Evolutionary conservation across 176 grass and related monocot species (phyloP), one percentile per base, ranked within the genome.

Genomic region (Triticum monococcum): DNA sequence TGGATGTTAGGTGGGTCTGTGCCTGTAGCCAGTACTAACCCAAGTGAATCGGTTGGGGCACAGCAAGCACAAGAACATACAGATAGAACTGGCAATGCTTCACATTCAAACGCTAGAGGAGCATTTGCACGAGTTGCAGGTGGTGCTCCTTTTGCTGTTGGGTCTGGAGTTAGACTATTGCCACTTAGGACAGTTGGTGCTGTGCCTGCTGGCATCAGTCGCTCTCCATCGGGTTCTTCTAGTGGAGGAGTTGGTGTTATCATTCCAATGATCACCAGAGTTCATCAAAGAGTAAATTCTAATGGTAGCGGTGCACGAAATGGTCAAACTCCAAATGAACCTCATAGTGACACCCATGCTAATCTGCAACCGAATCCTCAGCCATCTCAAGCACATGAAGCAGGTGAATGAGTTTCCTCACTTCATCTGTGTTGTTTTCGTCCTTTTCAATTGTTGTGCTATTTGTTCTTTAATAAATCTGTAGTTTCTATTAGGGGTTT

Each of bases 141-240:
- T 74, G 78, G 64, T 84, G 24, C 88, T 84, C 75, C 93, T 77
- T 65, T 92, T 88, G 52, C 91, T 85, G 89, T 88, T 81, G 97
- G 92, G 35, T 86, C 90, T 88, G 94, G 92, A 94, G 81, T 94
- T 65, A 91, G 97, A 85, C 41, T 96, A 59, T 70, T 96, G 78
- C 94, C 90, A n/a, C 85, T 89, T 86, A 91, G 92, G 88, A 92
- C 94, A 83, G 84, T 91, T 80, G 90, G 94, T 85, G 82, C 94
- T 28, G 89, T 96, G 91, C 97, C 92, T 85, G 72, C 86, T 89
- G 89, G 91, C 31, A 87, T 88, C 59, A 84, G 68, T 64, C 89
- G 26, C 60, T 70, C 81, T 83, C 81, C 78, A 40, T 85, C 84
- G 31, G 84, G 80, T 52, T 63, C 89, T 46, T 88, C 90, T 84